Conservation (phyloP, 1,284 basidiomycete genomes). For the Cystobasidium sp. region DNA sequence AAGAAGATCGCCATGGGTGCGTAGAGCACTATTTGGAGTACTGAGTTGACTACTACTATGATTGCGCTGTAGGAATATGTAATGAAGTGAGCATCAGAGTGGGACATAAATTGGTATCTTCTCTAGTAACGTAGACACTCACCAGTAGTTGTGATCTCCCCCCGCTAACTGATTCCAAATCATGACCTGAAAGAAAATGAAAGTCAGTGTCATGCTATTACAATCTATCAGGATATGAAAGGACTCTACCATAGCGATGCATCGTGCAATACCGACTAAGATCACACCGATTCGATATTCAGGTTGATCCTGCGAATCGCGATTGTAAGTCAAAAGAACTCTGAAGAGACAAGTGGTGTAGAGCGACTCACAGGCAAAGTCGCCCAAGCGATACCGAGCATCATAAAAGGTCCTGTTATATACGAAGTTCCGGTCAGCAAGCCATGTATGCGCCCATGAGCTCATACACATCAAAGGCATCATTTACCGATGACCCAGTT, state of each 20-base stretch:
- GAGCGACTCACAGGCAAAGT: conserved; percentile 66
- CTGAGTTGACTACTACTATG: conserved; percentile 64
- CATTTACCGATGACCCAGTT: conserved; percentile 73
- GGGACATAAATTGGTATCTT: background rate
- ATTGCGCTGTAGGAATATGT: conserved; percentile 64
- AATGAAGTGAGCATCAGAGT: background rate
- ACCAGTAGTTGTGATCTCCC: conserved; percentile 69
- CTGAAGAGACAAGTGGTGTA: background rate
- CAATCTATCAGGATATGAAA: background rate
- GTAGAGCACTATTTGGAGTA: conserved; percentile 47
- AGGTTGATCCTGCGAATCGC: conserved; percentile 14
- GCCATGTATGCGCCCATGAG: conserved; percentile 48
- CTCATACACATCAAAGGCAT: background rate
- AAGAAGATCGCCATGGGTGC: conserved; percentile 69
- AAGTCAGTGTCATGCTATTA: conserved; percentile 59
- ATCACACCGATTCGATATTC: conserved; percentile 62
- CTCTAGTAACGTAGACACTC: background rate
- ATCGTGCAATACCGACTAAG: conserved; percentile 66
- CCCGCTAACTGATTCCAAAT: conserved; percentile 81
- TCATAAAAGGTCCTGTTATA: conserved; percentile 60
- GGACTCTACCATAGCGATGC: conserved; percentile 54
- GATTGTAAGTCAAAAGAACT: background rate
- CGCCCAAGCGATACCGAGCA: conserved; percentile 83
- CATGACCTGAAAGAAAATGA: conserved; percentile 67
- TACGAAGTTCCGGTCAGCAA: background rate